Percentiles rank a stretch among this genome's conserved stretches.
Evolutionary conservation across 2,329 filamentous ascomycete genomes (phyloP).

Genomic region (Plectosphaerella sp.): DNA sequence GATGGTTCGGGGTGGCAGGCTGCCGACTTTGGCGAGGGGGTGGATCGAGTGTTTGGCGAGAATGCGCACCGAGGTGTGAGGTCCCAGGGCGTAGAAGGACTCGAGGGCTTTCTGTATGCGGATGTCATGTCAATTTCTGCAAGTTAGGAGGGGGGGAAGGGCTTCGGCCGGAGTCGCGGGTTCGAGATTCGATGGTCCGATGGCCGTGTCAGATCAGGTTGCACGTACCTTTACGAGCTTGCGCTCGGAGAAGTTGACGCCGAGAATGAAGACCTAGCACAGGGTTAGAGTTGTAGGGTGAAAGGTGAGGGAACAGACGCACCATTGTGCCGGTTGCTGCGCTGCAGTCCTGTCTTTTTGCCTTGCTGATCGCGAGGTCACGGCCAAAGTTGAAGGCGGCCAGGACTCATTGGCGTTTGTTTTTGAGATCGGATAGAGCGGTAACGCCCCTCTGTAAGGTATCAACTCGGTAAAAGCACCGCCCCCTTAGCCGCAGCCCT

Average conservation of each 20-base stretch:
- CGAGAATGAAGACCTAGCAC: constrained; percentile 76
- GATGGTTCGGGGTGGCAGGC: constrained; percentile 70
- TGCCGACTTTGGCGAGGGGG: constrained; percentile 72
- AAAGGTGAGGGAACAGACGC: neutral
- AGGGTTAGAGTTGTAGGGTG: neutral
- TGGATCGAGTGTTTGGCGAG: constrained; percentile 90
- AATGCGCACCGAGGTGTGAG: constrained; percentile 63
- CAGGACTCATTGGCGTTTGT: too few relatives aligned
- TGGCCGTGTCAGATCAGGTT: neutral
- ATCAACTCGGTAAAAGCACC: too few relatives aligned
- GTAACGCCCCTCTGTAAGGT: too few relatives aligned
- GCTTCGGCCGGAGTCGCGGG: constrained; percentile 3
- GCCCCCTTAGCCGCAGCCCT: too few relatives aligned
- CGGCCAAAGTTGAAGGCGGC: too few relatives aligned
- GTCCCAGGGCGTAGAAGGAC: constrained; percentile 82
- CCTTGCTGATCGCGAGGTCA: too few relatives aligned
- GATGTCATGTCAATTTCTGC: neutral
- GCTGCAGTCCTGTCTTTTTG: too few relatives aligned
- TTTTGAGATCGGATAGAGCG: too few relatives aligned
- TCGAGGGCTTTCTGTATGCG: constrained; percentile 63
- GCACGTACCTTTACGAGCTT: constrained; percentile 73
- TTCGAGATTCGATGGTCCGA: neutral
- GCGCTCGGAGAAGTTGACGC: constrained; percentile 78
- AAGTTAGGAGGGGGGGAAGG: constrained; percentile 4
- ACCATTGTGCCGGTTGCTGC: constrained; percentile 9